Evolutionary conservation across 2,329 filamentous ascomycete species (phyloP), one percentile per base, ranked within the genome.

Genomic region (Periconia sp.): DNA sequence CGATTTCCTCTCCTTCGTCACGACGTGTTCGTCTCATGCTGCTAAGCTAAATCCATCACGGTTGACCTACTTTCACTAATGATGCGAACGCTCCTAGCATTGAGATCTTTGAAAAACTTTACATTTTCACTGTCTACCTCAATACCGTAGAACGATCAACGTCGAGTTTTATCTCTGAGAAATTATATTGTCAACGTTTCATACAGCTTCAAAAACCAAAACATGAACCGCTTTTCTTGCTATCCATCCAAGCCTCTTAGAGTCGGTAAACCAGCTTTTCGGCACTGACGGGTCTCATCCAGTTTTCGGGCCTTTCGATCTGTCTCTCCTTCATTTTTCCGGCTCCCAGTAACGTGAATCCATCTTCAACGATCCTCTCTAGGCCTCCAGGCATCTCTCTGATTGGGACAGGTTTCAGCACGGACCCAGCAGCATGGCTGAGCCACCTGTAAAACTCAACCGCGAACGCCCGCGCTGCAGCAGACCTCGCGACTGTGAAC

Each of bases 281-380:
- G 0, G 57, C 71, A 40, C 71, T 72, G 1, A 76, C 55, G 0
- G 72, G 69, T 1, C 50, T 57, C 70, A 75, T 73, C 36, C 63
- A 65, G 1, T 57, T 55, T 36, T 71, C 61, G 1, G 12, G 12
- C 2, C 62, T 58, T 6, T 40, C 29, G 2, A 15, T 39, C n/a
- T 36, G 32, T 8, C 66, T 56, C 11, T 49, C 52, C 1, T 50
- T 50, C 23, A 73, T 63, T 8, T 40, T 46, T 4, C 55, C 56
- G 11, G 49, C 22, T 11, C 58, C 58, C 33, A 61, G 43, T 26
- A 63, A 36, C 26, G 17, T 31, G 31, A 61, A 63, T 6, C 57
- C 54, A 47, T 63, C 59, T 10, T 43, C 35, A 6, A 57, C 49
- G 18, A 63, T 47, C 23, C 38, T 52, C 5, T 52, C 47, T 13